These are phyloP conservation scores for Botrytis cinerea DNA, from an alignment of 2,329 filamentous ascomycete species.

Conservation along the genomic window DNA sequence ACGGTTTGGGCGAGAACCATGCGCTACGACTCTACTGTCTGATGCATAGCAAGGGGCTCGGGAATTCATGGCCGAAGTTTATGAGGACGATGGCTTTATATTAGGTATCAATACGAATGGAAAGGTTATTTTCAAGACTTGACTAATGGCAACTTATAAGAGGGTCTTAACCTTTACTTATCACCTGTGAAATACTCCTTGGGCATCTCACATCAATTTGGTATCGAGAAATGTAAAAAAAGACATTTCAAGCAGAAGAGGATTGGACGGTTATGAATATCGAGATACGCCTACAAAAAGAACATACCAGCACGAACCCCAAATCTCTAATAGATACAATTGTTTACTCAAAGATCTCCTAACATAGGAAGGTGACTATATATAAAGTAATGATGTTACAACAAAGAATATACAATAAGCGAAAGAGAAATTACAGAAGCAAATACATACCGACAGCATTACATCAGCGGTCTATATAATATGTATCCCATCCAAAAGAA, in stretches of 20 bases:
- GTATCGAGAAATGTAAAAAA: neutral
- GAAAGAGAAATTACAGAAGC: neutral
- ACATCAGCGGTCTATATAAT: too few species aligned
- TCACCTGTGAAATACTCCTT: neutral
- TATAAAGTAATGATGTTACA: too few species aligned
- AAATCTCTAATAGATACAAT: neutral
- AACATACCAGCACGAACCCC: neutral
- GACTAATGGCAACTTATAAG: neutral
- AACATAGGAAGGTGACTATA: neutral
- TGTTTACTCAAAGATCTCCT: neutral
- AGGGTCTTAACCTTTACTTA: neutral
- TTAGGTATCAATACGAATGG: neutral
- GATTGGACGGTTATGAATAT: accelerated
- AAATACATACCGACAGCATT: neutral
- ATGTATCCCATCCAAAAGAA: too few species aligned
- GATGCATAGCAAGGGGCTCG: neutral
- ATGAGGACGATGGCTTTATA: neutral
- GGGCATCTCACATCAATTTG: too few species aligned
- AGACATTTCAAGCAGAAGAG: neutral
- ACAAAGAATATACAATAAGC: neutral
- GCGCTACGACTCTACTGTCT: neutral
- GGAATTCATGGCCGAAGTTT: neutral
- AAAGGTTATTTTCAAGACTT: neutral
- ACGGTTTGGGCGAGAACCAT: too few species aligned
- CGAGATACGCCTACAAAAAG: accelerated